A percentile compares a stretch with the other conserved stretches of the same genome.
phyloP scores from a whole-genome alignment of 768 basidiomycete species.

The Butyriboletus loyo region DNA sequence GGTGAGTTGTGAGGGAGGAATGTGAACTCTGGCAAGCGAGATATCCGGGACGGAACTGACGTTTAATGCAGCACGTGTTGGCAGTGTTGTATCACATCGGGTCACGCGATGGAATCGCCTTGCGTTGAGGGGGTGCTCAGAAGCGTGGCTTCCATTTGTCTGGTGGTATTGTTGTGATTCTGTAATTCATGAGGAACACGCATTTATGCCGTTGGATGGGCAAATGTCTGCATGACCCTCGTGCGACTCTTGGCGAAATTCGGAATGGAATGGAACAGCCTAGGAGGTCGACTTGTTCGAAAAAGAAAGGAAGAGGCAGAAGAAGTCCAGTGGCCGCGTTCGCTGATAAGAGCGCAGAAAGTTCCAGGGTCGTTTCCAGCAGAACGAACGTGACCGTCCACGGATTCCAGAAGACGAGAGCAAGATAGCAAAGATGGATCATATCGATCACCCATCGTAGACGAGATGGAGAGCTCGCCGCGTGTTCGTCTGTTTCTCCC shows the following conservation, averaged over 20 bases:
- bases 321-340: not conserved
- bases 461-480: not conserved
- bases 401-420: not conserved
- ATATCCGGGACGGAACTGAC: slow-evolving; percentile 26
- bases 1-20: slow-evolving; percentile 14
- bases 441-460: not conserved
- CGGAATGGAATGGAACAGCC: slow-evolving; percentile 8
- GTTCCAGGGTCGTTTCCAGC: slow-evolving; percentile 10
- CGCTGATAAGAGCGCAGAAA: slow-evolving; percentile 18
- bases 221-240: not conserved
- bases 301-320: slow-evolving; percentile 6
- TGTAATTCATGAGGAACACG: slow-evolving; percentile 21
- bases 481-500: not conserved
- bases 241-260: slow-evolving; percentile 10
- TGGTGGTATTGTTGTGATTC: slow-evolving; percentile 16
- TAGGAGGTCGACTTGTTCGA: slow-evolving; percentile 5
- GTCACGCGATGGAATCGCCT: slow-evolving; percentile 25
- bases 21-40: slow-evolving; percentile 18
- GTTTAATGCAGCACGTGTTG: slow-evolving; percentile 30
- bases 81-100: slow-evolving; percentile 28
- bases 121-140: slow-evolving; percentile 24
- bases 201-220: slow-evolving; percentile 16
- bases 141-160: slow-evolving; percentile 25
- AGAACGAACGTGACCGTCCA: not conserved
- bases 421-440: not conserved